Percentiles rank a stretch among this genome's conserved stretches.
Evolutionary conservation across 768 basidiomycete genomes (phyloP).

Genomic region (Dioszegia crocea): DNA sequence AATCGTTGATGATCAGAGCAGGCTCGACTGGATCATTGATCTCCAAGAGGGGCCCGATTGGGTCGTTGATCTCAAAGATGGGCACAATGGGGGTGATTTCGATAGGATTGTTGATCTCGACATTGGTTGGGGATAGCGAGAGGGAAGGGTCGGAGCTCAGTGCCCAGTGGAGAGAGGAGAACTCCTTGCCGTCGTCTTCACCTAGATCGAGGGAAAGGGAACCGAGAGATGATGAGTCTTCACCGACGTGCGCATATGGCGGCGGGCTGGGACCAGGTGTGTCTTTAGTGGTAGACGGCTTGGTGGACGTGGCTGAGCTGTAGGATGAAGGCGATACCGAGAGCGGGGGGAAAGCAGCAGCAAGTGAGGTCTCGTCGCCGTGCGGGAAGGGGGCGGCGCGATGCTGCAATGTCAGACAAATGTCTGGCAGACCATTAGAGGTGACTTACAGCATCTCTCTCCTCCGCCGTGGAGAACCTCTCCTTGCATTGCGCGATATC

Average conservation of each 20-base stretch:
- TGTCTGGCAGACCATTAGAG: neutral
- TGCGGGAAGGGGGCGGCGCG: slow-evolving; percentile 1
- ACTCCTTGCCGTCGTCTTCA: neutral
- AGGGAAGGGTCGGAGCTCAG: neutral
- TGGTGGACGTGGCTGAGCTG: neutral
- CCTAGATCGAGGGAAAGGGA: too few species aligned
- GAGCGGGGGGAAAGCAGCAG: slow-evolving; percentile 6
- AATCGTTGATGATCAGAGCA: too few species aligned
- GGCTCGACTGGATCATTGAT: neutral
- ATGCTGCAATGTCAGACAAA: slow-evolving; percentile 2
- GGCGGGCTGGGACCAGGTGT: neutral
- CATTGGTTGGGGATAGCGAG: too few species aligned
- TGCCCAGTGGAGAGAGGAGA: neutral
- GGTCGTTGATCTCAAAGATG: neutral
- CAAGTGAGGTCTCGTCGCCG: neutral
- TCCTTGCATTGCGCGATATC: neutral
- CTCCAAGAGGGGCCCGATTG: neutral
- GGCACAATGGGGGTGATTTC: too few species aligned
- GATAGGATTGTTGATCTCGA: too few species aligned
- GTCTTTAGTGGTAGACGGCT: neutral
- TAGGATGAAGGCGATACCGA: neutral
- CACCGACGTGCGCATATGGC: too few species aligned
- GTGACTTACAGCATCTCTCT: slow-evolving; percentile 1
- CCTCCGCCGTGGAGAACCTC: slow-evolving; percentile 1
- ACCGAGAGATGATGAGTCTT: too few species aligned